Conservation (phyloP, 495 filamentous ascomycete species). For the Letharia lupina region DNA sequence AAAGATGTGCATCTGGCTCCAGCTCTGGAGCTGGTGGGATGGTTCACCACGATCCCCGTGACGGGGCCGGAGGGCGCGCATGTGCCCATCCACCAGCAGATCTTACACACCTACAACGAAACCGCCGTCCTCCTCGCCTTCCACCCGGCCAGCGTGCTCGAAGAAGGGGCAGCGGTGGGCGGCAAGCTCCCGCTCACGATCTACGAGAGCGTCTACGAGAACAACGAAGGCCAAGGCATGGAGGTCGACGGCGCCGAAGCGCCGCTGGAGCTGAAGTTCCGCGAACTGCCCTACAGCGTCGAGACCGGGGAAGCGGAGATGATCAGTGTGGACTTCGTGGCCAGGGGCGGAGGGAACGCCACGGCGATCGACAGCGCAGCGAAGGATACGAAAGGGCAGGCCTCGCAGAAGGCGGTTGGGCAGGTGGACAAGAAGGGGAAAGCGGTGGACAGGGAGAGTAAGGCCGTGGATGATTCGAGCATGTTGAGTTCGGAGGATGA, state of each 20-base stretch:
- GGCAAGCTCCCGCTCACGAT: conserved; percentile 83
- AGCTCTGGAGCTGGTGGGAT: conserved; percentile 80
- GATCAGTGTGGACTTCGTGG: conserved; percentile 90
- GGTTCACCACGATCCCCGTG: conserved; percentile 77
- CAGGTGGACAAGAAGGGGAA: conserved; percentile 30
- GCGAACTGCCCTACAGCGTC: conserved; percentile 73
- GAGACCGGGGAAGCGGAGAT: conserved; percentile 96
- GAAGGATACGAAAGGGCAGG: conserved; percentile 22
- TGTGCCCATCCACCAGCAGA: conserved; percentile 67
- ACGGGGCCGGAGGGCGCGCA: conserved; percentile 59
- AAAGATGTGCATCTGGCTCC: conserved; percentile 82
- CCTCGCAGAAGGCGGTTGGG: conserved; percentile 16
- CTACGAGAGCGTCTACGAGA: conserved; percentile 78
- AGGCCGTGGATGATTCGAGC: conserved; percentile 34
- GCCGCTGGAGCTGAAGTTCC: conserved; percentile 58
- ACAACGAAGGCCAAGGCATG: conserved; percentile 52
- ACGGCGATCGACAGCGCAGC: conserved; percentile 43
- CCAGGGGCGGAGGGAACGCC: conserved; percentile 71
- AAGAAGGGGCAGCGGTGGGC: conserved; percentile 40
- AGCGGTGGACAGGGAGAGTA: conserved; percentile 35
- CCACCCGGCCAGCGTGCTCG: conserved; percentile 49
- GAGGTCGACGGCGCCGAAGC: conserved; percentile 57
- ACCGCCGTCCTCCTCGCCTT: conserved; percentile 82
- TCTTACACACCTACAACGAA: conserved; percentile 69
- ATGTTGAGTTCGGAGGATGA: conserved; percentile 69